A percentile compares a stretch with the other conserved stretches of the same genome.
These are phyloP conservation scores for Chernovozyma aurita DNA, from an alignment of 1,139 yeast species.

Conservation along the genomic window DNA sequence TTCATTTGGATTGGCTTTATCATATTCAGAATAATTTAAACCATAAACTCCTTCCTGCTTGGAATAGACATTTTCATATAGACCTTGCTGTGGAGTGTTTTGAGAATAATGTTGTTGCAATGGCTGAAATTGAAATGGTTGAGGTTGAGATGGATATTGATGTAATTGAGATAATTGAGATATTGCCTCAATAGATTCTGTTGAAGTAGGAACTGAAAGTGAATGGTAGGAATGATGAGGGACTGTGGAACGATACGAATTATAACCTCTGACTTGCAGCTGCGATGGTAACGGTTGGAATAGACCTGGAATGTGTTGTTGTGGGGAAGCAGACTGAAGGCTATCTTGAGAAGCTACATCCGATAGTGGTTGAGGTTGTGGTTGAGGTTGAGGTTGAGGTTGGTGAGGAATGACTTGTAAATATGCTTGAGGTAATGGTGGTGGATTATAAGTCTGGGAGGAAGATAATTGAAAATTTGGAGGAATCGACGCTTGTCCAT, in stretches of 20 bases:
- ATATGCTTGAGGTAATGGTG: not conserved
- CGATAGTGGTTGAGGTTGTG: not conserved
- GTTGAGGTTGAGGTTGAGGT: not conserved
- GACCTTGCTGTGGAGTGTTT: not conserved
- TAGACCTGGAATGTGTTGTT: not conserved
- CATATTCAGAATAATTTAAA: not conserved
- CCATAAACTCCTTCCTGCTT: not conserved
- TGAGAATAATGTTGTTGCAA: not conserved
- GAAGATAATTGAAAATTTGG: not conserved
- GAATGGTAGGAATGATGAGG: constrained; percentile 2
- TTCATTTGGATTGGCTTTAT: not conserved
- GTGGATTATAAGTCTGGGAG: not conserved
- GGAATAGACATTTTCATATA: not conserved
- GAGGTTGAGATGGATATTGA: constrained; percentile 1
- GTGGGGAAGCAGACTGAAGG: not conserved
- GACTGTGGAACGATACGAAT: not conserved
- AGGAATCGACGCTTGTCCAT: not conserved
- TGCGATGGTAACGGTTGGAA: not conserved
- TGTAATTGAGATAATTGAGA: not conserved
- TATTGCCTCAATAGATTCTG: not conserved
- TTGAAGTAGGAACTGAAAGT: not conserved
- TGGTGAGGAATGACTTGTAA: not conserved
- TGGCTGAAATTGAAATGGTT: not conserved
- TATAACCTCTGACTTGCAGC: not conserved
- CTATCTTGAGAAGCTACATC: not conserved